These are phyloP conservation scores for Trifolium subterraneum DNA, from an alignment of 306 rosid genomes.

Conservation along the genomic window DNA sequence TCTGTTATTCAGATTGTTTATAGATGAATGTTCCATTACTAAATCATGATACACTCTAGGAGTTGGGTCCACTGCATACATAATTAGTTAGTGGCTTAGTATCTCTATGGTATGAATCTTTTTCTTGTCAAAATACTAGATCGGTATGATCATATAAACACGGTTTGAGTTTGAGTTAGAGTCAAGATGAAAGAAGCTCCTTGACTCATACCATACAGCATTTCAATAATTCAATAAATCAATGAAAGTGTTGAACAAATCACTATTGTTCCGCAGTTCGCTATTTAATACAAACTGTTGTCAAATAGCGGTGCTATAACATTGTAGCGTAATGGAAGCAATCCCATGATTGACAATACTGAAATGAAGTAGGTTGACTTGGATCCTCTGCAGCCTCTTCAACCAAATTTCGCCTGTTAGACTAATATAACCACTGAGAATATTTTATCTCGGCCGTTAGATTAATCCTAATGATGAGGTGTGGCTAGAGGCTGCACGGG, in stretches of 20 bases:
- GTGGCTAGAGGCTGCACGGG: not conserved
- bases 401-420: not conserved
- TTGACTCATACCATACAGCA: not conserved
- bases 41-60: not conserved
- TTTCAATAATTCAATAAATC: not conserved
- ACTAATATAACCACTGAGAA: not conserved
- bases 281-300: no score
- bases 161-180: not conserved
- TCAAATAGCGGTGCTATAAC: no score
- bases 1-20: constrained; percentile 31
- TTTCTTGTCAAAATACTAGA: not conserved
- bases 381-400: not conserved
- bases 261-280: no score
- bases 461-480: not conserved
- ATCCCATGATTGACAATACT: no score
- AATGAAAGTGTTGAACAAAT: not conserved
- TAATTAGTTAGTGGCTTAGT: not conserved
- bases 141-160: not conserved
- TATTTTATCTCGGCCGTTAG: not conserved
- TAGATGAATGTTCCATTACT: not conserved
- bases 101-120: not conserved
- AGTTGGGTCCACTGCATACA: not conserved
- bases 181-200: not conserved
- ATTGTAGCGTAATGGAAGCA: no score
- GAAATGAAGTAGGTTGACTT: not conserved